Evolutionary conservation across 2,329 filamentous ascomycete species (phyloP), one percentile per base, ranked within the genome.

Genomic region (Pseudocercospora crystallina): DNA sequence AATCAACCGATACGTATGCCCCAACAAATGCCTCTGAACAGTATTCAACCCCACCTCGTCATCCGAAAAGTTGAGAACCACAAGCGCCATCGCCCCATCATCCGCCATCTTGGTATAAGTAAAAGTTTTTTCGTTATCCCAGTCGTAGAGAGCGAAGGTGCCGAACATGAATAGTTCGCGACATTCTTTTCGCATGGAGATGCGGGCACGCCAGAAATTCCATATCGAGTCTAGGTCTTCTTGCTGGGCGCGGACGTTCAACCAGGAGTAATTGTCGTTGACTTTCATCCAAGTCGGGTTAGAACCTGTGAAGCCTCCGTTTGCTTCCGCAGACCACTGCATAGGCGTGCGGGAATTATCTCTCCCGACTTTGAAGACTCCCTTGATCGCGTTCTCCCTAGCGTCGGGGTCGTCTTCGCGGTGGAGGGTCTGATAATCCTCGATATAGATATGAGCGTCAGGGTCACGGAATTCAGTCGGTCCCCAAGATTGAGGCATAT

Each of bases 291-390:
- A 90, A 2, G 86, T 84, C 47, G 74, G 75, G 1, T 69, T 70
- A 1, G 72, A 35, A 12, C 53, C 72, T 0, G 84, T 83, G 71
- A 90, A 90, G 9, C 87, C 86, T 0, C 75, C 85, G 53, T 89
- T 78, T 0, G 71, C 62, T 1, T 69, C 72, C n/a, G 68, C 62
- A 54, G 82, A 76, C 86, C 87, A 90, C 63, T 89, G 85, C 68
- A 90, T 84, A 0, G 86, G 86, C 0, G 84, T 83, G 39, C 87
- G 77, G 7, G 81, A 82, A 66, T 90, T 87, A 67, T 90, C 87
- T 15, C 86, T 67, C 7, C 79, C 82, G 64, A 83, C 82, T 56
- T 76, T 80, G 78, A 61, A 84, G 70, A 76, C 1, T 76, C 79
- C 30, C 75, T 71, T 12, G 68, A 71, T 3, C 79, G 69, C 29